Evolutionary conservation across 1,284 basidiomycete genomes (phyloP).

Genomic region (Xerocomus alliaceus): DNA sequence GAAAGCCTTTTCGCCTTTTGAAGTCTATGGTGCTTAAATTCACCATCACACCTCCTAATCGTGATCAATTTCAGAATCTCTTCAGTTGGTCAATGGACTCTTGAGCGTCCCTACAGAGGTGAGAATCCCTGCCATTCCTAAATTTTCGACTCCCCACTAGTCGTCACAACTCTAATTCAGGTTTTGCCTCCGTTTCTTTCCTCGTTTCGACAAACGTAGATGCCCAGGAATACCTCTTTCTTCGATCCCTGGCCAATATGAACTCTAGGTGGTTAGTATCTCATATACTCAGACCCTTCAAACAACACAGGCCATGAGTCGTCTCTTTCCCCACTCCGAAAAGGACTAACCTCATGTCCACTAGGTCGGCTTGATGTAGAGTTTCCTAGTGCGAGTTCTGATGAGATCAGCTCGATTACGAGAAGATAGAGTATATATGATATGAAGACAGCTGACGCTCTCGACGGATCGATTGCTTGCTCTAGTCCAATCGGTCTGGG

Average conservation of each 20-base stretch:
- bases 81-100: not conserved
- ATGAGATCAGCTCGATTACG: too few relatives aligned
- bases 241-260: not conserved
- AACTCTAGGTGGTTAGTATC: too few relatives aligned
- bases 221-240: not conserved
- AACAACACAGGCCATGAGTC: too few relatives aligned
- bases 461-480: not conserved
- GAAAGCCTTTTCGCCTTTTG: too few relatives aligned
- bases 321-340: not conserved
- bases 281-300: too few relatives aligned
- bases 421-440: not conserved
- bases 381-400: too few relatives aligned
- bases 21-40: not conserved
- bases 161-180: not conserved
- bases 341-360: not conserved
- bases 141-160: not conserved
- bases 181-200: not conserved
- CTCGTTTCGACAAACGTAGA: not conserved
- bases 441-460: not conserved
- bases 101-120: too few relatives aligned
- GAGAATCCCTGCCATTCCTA: too few relatives aligned
- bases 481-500: too few relatives aligned
- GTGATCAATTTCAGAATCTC: too few relatives aligned
- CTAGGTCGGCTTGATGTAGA: not conserved
- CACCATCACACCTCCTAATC: not conserved